Evolutionary conservation across 2,329 filamentous ascomycete genomes (phyloP).

Genomic region (Botryosphaeria dothidea): DNA sequence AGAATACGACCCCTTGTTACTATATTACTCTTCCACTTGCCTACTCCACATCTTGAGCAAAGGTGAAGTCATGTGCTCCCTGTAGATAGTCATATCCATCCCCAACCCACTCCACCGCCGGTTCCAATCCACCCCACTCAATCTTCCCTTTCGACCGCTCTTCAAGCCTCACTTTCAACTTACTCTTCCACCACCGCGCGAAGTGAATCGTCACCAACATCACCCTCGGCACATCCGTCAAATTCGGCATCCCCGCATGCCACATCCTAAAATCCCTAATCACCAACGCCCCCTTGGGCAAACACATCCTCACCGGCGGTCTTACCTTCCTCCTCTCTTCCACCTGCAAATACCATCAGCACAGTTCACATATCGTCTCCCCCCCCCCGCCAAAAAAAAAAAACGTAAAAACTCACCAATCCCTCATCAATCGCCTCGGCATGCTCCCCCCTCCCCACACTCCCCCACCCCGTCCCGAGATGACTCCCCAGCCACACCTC

Average conservation of each 20-base stretch:
- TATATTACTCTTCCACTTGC: too few relatives aligned
- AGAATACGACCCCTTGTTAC: too few relatives aligned
- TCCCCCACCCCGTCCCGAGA: constrained; percentile 20
- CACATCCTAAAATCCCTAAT: constrained; percentile 62
- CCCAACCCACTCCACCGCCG: neutral
- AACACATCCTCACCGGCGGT: constrained; percentile 52
- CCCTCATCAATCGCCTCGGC: constrained; percentile 24
- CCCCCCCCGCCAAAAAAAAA: neutral
- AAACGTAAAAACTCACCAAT: constrained; percentile 37
- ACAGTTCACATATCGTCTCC: neutral
- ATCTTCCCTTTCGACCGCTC: neutral
- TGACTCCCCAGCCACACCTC: constrained; percentile 63
- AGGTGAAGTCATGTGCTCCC: neutral
- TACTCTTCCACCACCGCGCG: constrained; percentile 56
- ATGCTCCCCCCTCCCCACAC: neutral
- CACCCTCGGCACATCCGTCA: constrained; percentile 38
- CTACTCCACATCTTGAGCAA: too few relatives aligned
- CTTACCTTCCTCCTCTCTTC: constrained; percentile 39
- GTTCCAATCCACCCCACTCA: neutral
- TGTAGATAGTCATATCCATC: neutral
- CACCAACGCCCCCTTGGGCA: constrained; percentile 58
- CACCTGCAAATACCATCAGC: constrained; percentile 26
- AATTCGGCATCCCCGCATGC: constrained; percentile 66
- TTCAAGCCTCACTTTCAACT: neutral
- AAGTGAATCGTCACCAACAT: constrained; percentile 50